A percentile compares a stretch with the other conserved stretches of the same genome.
Conservation (phyloP, 208 protist genomes). For the Polymyxa betae region DNA sequence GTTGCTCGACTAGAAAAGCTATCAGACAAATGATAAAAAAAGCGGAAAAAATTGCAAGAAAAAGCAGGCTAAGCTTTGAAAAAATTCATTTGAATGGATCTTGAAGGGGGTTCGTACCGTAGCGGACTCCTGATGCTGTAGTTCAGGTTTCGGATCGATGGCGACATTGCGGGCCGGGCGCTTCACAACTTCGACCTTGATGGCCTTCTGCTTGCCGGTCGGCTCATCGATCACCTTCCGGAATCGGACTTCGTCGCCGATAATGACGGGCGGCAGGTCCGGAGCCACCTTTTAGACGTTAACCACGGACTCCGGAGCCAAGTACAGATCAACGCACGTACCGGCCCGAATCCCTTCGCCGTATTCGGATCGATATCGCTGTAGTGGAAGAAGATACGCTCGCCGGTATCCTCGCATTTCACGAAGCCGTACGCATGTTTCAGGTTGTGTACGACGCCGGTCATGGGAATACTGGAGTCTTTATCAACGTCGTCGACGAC, state of each 20-base stretch:
- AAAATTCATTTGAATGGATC: too few relatives aligned
- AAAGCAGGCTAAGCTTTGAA: too few relatives aligned
- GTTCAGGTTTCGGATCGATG: not conserved
- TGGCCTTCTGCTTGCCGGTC: constrained; percentile 41
- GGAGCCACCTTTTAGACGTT: not conserved
- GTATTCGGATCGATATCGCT: not conserved
- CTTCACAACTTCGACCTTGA: not conserved
- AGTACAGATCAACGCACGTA: not conserved
- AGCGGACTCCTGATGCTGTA: not conserved
- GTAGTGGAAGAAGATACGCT: constrained; percentile 45
- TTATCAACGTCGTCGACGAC: not conserved
- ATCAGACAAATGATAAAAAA: too few relatives aligned
- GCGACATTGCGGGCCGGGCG: not conserved
- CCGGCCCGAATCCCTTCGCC: not conserved
- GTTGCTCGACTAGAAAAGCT: too few relatives aligned
- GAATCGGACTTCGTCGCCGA: constrained; percentile 33
- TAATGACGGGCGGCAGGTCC: constrained; percentile 24
- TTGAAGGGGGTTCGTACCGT: too few relatives aligned
- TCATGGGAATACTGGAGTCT: not conserved
- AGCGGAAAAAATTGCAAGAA: too few relatives aligned
- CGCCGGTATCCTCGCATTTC: constrained; percentile 30
- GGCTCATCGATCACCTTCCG: not conserved
- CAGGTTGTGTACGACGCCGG: constrained; percentile 29
- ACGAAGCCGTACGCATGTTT: constrained; percentile 53
- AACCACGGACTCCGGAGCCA: not conserved